These are phyloP conservation scores for Cymbopogon flexuosus DNA, from an alignment of 202 grass and related monocot species.

Conservation along the genomic window DNA sequence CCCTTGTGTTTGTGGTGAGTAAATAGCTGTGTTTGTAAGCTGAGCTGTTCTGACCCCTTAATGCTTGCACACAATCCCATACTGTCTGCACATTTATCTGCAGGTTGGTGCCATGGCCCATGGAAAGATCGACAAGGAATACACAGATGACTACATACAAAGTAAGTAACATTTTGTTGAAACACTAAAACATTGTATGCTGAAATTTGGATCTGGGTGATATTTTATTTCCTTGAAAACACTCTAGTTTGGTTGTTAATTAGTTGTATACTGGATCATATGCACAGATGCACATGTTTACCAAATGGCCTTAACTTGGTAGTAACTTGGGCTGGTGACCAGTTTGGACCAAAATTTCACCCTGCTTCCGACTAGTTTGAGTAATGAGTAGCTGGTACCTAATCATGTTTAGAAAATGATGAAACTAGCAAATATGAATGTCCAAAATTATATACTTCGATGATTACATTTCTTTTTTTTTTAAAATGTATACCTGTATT, in stretches of 20 bases:
- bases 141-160: conserved; percentile 83
- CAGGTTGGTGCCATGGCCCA: conserved; percentile 97
- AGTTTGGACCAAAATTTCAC: not conserved
- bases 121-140: conserved; percentile 80
- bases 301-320: not conserved
- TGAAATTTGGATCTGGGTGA: not conserved
- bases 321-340: not conserved
- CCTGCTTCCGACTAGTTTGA: not conserved
- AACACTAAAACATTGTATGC: not conserved
- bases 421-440: not conserved
- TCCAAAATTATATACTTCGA: not conserved
- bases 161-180: conserved; percentile 49
- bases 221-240: not conserved
- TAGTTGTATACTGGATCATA: not conserved
- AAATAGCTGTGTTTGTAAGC: conserved; percentile 1
- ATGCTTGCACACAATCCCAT: not conserved
- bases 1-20: conserved; percentile 84
- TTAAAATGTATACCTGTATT: too few species aligned
- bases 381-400: not conserved
- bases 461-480: not conserved
- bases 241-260: not conserved
- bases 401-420: not conserved
- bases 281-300: not conserved
- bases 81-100: conserved; percentile 22
- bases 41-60: conserved; percentile 2